Evolutionary conservation across 208 protist species (phyloP).

Genomic region (Tritrichomonas foetus): DNA sequence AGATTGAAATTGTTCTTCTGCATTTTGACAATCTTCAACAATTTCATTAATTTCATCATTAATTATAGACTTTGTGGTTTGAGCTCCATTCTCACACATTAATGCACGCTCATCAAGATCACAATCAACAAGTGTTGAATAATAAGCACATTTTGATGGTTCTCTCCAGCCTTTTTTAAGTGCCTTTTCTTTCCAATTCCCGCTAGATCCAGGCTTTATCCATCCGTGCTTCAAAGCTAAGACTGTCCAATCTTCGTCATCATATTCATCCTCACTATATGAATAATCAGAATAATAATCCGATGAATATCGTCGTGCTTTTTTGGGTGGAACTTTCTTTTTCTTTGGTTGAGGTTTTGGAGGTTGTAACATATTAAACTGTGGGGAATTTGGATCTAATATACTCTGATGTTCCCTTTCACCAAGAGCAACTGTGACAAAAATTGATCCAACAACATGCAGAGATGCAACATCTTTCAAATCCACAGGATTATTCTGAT

Average conservation of each 20-base stretch:
- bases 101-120: not conserved
- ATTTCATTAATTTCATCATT: not conserved
- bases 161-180: not conserved
- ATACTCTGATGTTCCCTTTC: not conserved
- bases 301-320: not conserved
- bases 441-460: not conserved
- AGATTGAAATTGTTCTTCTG: not conserved
- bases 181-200: not conserved
- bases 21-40: not conserved
- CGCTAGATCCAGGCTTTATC: not conserved
- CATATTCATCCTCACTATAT: not conserved
- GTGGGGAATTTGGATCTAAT: conserved; percentile 15
- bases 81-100: not conserved
- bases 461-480: not conserved
- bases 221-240: not conserved
- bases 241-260: not conserved
- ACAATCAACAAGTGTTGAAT: not conserved
- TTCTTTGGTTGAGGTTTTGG: not conserved
- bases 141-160: not conserved
- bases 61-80: not conserved
- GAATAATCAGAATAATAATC: conserved; percentile 31
- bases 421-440: not conserved
- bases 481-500: not conserved
- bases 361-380: not conserved
- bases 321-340: not conserved